These are phyloP conservation scores for Udeniomyces megalosporus DNA, from an alignment of 768 basidiomycete genomes.

Conservation along the genomic window DNA sequence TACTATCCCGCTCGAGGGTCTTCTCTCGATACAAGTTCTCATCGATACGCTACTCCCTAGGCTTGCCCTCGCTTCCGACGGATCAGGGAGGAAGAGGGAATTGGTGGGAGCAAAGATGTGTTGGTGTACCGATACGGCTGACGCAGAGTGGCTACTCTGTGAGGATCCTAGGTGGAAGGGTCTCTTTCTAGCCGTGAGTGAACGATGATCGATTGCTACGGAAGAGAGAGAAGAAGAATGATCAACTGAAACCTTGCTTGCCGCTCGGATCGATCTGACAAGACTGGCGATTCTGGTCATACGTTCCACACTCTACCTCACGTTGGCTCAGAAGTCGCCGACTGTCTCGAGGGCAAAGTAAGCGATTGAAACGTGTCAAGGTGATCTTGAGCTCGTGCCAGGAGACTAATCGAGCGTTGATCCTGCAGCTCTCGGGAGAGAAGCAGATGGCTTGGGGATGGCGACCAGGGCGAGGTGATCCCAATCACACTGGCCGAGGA, in stretches of 20 bases:
- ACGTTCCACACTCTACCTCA: slow-evolving; percentile 25
- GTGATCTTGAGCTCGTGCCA: too few species aligned
- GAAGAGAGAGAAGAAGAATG: too few species aligned
- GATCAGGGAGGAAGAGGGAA: slow-evolving; percentile 11
- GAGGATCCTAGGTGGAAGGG: slow-evolving; percentile 23
- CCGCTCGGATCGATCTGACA: too few species aligned
- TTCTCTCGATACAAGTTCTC: slow-evolving; percentile 19
- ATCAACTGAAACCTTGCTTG: too few species aligned
- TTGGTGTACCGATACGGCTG: slow-evolving; percentile 21
- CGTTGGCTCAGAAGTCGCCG: slow-evolving; percentile 23
- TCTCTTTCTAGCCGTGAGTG: slow-evolving; percentile 25
- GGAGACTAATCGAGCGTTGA: too few species aligned
- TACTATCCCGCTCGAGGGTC: slow-evolving; percentile 23
- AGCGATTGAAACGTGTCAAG: neutral
- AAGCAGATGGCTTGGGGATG: slow-evolving; percentile 14
- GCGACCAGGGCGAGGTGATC: slow-evolving; percentile 10
- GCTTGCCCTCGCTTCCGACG: slow-evolving; percentile 5
- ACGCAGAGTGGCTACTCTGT: slow-evolving; percentile 23
- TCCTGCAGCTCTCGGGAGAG: slow-evolving; percentile 7
- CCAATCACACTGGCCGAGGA: slow-evolving; percentile 8
- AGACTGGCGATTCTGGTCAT: slow-evolving; percentile 15
- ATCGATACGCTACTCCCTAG: slow-evolving; percentile 23
- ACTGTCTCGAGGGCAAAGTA: slow-evolving; percentile 25
- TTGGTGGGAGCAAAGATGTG: slow-evolving; percentile 23
- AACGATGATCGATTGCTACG: slow-evolving; percentile 3